Evolutionary conservation across 768 basidiomycete species (phyloP).

Genomic region (Rhodosporidiobolus odoratus): DNA sequence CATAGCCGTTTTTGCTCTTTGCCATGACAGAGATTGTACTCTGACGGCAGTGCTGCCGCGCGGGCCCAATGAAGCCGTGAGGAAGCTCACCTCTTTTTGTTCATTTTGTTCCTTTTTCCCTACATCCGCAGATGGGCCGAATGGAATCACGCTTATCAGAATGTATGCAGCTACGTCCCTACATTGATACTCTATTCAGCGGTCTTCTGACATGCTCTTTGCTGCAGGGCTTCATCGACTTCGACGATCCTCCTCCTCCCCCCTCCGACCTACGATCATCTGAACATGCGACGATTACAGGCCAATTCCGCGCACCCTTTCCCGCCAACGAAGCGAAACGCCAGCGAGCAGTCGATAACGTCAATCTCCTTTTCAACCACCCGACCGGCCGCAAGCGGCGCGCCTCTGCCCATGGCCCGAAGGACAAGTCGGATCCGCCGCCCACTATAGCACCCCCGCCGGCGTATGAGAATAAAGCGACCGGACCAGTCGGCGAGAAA

Average conservation of each 20-base stretch:
- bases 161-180: background rate
- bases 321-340: conserved; percentile 22
- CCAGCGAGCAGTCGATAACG: conserved; percentile 29
- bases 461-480: no score
- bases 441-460: background rate
- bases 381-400: background rate
- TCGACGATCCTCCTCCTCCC: conserved; percentile 34
- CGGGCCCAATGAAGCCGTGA: no score
- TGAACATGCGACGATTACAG: conserved; percentile 3
- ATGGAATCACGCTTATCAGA: no score
- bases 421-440: background rate
- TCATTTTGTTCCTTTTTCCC: no score
- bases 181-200: no score
- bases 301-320: conserved; percentile 17
- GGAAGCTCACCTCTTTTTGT: no score
- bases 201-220: background rate
- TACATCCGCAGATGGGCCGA: no score
- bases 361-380: conserved; percentile 1
- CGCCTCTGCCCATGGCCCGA: background rate
- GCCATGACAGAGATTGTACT: no score
- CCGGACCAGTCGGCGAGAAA: background rate
- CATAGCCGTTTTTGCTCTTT: no score
- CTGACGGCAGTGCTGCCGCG: no score
- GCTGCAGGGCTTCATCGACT: conserved; percentile 22
- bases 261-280: conserved; percentile 20